A percentile compares a stretch with the other conserved stretches of the same genome.
Evolutionary conservation across 768 basidiomycete genomes (phyloP).

Genomic region (Glaciozyma martinii): DNA sequence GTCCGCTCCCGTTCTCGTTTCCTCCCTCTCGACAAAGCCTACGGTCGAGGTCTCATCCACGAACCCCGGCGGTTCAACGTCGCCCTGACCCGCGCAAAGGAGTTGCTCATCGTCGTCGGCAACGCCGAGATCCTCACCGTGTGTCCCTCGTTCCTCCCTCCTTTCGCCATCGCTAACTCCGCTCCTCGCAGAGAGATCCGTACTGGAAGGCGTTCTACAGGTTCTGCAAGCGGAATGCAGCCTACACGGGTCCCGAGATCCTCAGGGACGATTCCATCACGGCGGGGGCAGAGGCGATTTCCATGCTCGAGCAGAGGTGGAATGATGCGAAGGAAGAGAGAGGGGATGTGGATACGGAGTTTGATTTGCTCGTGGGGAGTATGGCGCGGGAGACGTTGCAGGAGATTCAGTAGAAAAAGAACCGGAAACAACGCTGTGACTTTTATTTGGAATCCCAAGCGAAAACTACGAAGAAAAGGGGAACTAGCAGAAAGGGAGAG

Average conservation of each 20-base stretch:
- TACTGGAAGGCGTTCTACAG: constrained; percentile 39
- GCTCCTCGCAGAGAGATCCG: constrained; percentile 31
- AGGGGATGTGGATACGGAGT: background rate
- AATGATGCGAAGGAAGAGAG: background rate
- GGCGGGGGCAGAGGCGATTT: constrained; percentile 11
- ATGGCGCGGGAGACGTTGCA: constrained; percentile 12
- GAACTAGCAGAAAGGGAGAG: background rate
- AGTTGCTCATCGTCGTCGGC: constrained; percentile 39
- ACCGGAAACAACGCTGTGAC: too few relatives aligned
- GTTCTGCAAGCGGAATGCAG: constrained; percentile 35
- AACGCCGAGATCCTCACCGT: constrained; percentile 37
- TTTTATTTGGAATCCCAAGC: background rate
- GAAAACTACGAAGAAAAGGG: too few relatives aligned
- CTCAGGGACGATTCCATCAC: background rate
- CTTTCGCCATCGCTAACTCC: background rate
- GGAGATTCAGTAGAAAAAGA: constrained; percentile 1
- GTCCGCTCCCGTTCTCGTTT: constrained; percentile 35
- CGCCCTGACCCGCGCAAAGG: constrained; percentile 41
- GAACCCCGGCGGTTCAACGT: constrained; percentile 42
- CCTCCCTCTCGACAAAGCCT: constrained; percentile 35
- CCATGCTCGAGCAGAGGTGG: constrained; percentile 19
- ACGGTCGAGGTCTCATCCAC: constrained; percentile 38
- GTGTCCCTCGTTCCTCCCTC: background rate
- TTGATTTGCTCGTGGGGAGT: constrained; percentile 23
- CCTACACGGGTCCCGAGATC: constrained; percentile 17